Evolutionary conservation across 768 basidiomycete species (phyloP).

Genomic region (Mycena latifolia): DNA sequence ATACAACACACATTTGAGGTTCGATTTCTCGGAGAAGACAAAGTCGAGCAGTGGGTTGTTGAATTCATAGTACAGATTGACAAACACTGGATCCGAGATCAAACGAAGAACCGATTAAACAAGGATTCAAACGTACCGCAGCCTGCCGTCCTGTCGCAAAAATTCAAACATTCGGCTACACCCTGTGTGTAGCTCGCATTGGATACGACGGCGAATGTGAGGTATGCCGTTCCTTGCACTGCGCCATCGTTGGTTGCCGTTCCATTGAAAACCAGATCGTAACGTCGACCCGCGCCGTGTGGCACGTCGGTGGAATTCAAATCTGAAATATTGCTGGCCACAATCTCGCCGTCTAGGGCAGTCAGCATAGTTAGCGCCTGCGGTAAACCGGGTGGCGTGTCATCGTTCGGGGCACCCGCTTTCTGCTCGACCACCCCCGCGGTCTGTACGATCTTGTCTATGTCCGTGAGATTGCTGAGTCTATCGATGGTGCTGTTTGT

Average conservation of each 20-base stretch:
- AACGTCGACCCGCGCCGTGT: slow-evolving; percentile 17
- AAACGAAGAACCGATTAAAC: not conserved
- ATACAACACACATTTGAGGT: slow-evolving; percentile 38
- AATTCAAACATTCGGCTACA: slow-evolving; percentile 30
- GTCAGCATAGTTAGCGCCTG: slow-evolving; percentile 34
- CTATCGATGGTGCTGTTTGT: slow-evolving; percentile 12
- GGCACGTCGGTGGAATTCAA: slow-evolving; percentile 7
- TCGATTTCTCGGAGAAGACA: slow-evolving; percentile 37
- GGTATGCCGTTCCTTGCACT: slow-evolving; percentile 36
- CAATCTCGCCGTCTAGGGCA: slow-evolving; percentile 35
- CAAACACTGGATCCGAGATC: slow-evolving; percentile 29
- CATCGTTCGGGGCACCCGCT: slow-evolving; percentile 24
- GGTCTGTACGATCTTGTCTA: slow-evolving; percentile 32
- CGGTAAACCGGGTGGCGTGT: slow-evolving; percentile 33
- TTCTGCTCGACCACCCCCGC: slow-evolving; percentile 34
- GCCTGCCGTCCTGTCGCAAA: slow-evolving; percentile 31
- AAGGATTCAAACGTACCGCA: slow-evolving; percentile 33
- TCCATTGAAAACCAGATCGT: slow-evolving; percentile 36
- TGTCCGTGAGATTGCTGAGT: slow-evolving; percentile 29
- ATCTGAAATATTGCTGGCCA: slow-evolving; percentile 14
- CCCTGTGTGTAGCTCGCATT: slow-evolving; percentile 35
- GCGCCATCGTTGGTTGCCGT: slow-evolving; percentile 30
- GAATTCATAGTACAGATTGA: slow-evolving; percentile 38
- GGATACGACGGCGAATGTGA: slow-evolving; percentile 36
- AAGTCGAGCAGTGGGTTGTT: slow-evolving; percentile 36